Evolutionary conservation across 2,329 filamentous ascomycete genomes (phyloP).

Genomic region (Endocalyx cinctus): DNA sequence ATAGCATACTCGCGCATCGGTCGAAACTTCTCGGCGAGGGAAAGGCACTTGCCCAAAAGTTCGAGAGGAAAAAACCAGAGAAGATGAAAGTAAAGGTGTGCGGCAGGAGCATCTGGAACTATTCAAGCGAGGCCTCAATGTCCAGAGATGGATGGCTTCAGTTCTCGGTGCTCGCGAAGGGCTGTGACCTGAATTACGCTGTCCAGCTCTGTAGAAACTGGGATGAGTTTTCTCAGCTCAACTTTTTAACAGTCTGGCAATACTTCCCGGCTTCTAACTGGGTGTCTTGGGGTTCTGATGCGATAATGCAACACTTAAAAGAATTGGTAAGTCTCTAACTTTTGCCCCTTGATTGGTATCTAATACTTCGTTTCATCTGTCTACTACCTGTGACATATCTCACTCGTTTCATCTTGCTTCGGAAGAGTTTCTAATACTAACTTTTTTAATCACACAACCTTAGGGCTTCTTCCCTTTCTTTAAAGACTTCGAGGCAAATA

Average conservation of each 20-base stretch:
- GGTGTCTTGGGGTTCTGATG: slow-evolving; percentile 35
- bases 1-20: slow-evolving; percentile 29
- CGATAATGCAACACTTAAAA: slow-evolving; percentile 33
- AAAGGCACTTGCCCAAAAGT: too few relatives aligned
- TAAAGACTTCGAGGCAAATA: slow-evolving; percentile 16
- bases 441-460: slow-evolving; percentile 5
- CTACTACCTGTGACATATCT: too few relatives aligned
- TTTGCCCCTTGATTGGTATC: too few relatives aligned
- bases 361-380: too few relatives aligned
- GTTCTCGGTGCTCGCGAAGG: slow-evolving; percentile 45
- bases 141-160: slow-evolving; percentile 44
- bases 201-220: slow-evolving; percentile 44
- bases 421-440: not conserved
- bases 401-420: not conserved
- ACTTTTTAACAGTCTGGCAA: slow-evolving; percentile 37
- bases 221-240: slow-evolving; percentile 46
- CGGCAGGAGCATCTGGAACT: slow-evolving; percentile 46
- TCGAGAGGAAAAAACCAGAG: slow-evolving; percentile 21
- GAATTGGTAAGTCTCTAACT: slow-evolving; percentile 31
- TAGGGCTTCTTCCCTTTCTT: slow-evolving; percentile 25
- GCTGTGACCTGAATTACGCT: slow-evolving; percentile 38
- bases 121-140: slow-evolving; percentile 42
- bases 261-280: slow-evolving; percentile 45
- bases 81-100: slow-evolving; percentile 42
- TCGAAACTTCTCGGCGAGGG: slow-evolving; percentile 21